Conservation (phyloP, 441 rosid species). For the Iberis amara region DNA sequence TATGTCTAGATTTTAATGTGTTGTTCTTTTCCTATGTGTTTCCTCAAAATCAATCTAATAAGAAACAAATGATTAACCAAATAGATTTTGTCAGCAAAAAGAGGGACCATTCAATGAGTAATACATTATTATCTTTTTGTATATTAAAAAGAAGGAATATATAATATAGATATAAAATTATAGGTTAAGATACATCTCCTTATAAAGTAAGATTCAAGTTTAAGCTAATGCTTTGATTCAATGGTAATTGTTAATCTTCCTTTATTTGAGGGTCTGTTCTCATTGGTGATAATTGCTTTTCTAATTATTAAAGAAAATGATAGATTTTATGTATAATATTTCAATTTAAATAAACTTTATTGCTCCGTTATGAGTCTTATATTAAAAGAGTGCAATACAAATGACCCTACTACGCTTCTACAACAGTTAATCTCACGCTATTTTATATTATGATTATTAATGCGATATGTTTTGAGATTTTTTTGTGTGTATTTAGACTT, state of each 20-base stretch:
- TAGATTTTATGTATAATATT: slow-evolving; percentile 13
- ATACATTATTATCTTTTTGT: slow-evolving; percentile 10
- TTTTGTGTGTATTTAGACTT: too few species aligned
- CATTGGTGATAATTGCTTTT: slow-evolving; percentile 30
- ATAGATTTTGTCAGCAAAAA: slow-evolving; percentile 28
- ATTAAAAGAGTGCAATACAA: too few species aligned
- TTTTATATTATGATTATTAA: too few species aligned
- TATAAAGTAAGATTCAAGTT: slow-evolving; percentile 36
- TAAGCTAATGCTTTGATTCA: slow-evolving; percentile 32
- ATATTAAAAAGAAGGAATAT: neutral
- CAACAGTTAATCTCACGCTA: too few species aligned
- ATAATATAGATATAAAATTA: neutral
- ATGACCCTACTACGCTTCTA: too few species aligned
- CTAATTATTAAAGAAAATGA: slow-evolving; percentile 21
- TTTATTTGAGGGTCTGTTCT: slow-evolving; percentile 25
- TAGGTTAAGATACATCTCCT: slow-evolving; percentile 26
- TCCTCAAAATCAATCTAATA: slow-evolving; percentile 32
- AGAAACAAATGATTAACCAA: slow-evolving; percentile 28
- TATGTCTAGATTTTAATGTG: too few species aligned
- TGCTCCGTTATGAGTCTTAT: too few species aligned
- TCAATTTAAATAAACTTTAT: too few species aligned
- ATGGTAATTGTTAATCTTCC: slow-evolving; percentile 28
- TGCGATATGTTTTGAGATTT: too few species aligned
- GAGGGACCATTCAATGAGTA: slow-evolving; percentile 19
- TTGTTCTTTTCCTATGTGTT: neutral